A percentile compares a stretch with the other conserved stretches of the same genome.
These are phyloP conservation scores for Hemisphaericaspora lyxosophila DNA, from an alignment of 1,139 yeast species.

Conservation along the genomic window DNA sequence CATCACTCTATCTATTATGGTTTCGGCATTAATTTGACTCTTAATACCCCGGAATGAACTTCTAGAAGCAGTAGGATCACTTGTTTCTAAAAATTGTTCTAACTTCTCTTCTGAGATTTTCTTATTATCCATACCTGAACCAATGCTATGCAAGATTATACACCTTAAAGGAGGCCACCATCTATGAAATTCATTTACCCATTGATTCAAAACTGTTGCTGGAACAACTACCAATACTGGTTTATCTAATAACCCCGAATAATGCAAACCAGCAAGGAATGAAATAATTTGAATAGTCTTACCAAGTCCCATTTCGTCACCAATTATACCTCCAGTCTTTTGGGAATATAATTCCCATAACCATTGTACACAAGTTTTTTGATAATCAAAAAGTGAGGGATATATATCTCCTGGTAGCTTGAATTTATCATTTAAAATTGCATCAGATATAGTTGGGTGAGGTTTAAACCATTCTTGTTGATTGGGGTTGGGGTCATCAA, in stretches of 20 bases:
- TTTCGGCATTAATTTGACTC: conserved; percentile 43
- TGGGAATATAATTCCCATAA: conserved; percentile 81
- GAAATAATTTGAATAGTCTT: conserved; percentile 91
- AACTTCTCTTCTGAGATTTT: conserved; percentile 48
- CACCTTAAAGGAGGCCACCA: conserved; percentile 98
- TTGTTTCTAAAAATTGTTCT: conserved; percentile 48
- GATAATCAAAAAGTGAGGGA: conserved; percentile 85
- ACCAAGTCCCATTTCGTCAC: conserved; percentile 98
- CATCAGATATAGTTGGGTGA: conserved; percentile 78
- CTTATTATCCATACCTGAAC: conserved; percentile 77
- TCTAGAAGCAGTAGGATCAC: conserved; percentile 45
- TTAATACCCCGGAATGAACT: conserved; percentile 25
- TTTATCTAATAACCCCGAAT: conserved; percentile 68
- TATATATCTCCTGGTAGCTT: conserved; percentile 88
- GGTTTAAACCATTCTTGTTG: conserved; percentile 70
- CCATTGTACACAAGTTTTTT: conserved; percentile 87
- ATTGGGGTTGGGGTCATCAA: conserved; percentile 16
- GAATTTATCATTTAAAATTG: conserved; percentile 66
- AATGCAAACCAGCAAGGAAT: conserved; percentile 85
- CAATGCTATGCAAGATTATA: conserved; percentile 86
- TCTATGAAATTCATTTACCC: conserved; percentile 92
- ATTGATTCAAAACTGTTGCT: conserved; percentile 91
- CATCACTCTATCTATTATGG: conserved; percentile 51
- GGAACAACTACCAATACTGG: conserved; percentile 93
- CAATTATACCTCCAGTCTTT: conserved; percentile 89